Base-by-base conservation (phyloP, 2,329 filamentous ascomycete genomes). In the Phoma sp. region DNA sequence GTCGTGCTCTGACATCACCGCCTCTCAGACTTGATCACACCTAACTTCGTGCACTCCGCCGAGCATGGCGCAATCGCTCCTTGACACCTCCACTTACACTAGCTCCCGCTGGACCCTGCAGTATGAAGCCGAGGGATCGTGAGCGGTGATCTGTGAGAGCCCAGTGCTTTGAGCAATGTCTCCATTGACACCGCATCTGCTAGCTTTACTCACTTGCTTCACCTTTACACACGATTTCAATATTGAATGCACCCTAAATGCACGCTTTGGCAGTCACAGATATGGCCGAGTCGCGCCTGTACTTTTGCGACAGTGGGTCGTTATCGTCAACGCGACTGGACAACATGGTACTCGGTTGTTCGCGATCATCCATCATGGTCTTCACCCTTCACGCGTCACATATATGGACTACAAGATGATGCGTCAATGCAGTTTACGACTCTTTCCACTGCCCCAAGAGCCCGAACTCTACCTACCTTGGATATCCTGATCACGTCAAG, bases 261-360 rank as follows among this genome's bases (percentile, higher is more conserved):
- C 15, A 4, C 17, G n/a, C 21, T 33, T 7, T 32, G 18, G 12
- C 14, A 10, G n/a, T 21, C 20, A 25, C 15, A 20, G 7, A 14
- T 6, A 29, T 39, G 20, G 17, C 26, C 7, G 15, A 12, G 15
- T 15, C 38, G 11, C 26, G 39, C n/a, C 7, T 34, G 40, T 28
- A 21, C 18, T 14, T 26, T 39, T 37, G 45, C 28, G 38, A 48
- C 17, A 43, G 38, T n/a, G 37, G 20, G 20, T 15, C 21, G 14
- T 17, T 39, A 25, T 39, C 33, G 33, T 30, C 39, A 36, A 49
- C 29, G 52, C 50, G 20, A 57, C 42, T 46, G 56, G 62, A 60
- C 65, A 68, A 61, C 65, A 68, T 49, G 64, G 65, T 68, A 43
- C 65, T 62, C 59, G 49, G 47, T 50, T 53, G 46, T 43, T 51